Evolutionary conservation across 495 filamentous ascomycete species (phyloP), one percentile per base, ranked within the genome.

Genomic region (Mytilinidion resinicola): DNA sequence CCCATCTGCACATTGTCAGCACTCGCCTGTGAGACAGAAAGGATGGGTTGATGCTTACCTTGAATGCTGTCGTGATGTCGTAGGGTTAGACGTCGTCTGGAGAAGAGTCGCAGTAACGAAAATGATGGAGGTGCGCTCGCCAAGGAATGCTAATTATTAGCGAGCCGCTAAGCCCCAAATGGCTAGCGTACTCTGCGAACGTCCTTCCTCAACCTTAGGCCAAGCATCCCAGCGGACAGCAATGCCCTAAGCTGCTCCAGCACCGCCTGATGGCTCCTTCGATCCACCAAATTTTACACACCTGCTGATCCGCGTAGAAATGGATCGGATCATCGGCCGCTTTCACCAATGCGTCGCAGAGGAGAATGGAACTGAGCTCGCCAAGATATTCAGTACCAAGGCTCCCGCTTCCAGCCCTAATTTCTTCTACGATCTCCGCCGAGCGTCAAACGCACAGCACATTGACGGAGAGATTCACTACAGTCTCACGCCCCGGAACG

Each of bases 321-420:
- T 93, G 89, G 79, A 86, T 60, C 66, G 73, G 19, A 63, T 87
- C 20, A 80, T 86, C 44, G 61, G 66, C 15, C 80, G 86, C 30
- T 93, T 91, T 67, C 76, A 73, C 46, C 68, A 75, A 35, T 85
- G 85, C 35, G 77, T 84, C 57, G 63, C 67, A 12, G 65, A 67
- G 9, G 71, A 76, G 21, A 78, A 85, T 58, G 89, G 89, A 51
- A 82, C 82, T 62, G 74, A 69, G 30, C 80, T 96, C 14, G 83
- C 89, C 36, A 74, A 78, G 46, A 85, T 87, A 11, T 73, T 96
- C 52, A 84, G 78, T 3, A 90, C 91, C 39, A 75, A 85, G 55
- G 65, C 81, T 25, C 76, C 86, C 11, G 50, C 74, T 0, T 71
- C 80, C 34, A 69, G 86, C 50, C 77, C 81, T 21, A 71, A 77